phyloP scores from a whole-genome alignment of 2,329 filamentous ascomycete genomes.

The Onygena corvina region DNA sequence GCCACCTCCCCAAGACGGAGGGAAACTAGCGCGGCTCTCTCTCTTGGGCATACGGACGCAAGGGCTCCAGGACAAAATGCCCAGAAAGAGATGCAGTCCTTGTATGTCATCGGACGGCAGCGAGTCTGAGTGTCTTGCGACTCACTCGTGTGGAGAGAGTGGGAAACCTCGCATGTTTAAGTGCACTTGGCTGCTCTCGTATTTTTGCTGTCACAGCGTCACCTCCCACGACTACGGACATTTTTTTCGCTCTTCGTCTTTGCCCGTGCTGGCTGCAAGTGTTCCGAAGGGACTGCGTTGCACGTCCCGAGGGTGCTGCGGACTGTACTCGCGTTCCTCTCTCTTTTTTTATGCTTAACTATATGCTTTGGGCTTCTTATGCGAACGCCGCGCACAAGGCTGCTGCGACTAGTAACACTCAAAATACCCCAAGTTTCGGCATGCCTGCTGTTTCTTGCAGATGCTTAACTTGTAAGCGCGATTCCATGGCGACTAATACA shows the following conservation, averaged over 20 bases:
- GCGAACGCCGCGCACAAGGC: background rate
- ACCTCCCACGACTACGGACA: background rate
- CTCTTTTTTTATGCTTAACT: background rate
- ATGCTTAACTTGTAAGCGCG: constrained; percentile 5
- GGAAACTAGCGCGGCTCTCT: constrained; percentile 1
- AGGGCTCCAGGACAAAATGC: constrained; percentile 1
- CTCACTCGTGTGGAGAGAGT: background rate
- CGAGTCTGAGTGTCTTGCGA: background rate
- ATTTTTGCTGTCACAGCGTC: background rate
- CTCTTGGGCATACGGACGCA: background rate
- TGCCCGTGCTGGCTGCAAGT: no score
- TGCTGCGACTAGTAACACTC: background rate
- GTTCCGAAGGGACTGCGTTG: no score
- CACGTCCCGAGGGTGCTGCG: no score
- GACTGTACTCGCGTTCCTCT: no score
- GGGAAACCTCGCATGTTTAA: background rate
- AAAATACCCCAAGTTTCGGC: background rate
- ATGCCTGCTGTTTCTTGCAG: background rate
- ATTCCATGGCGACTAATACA: background rate
- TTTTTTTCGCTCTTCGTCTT: no score
- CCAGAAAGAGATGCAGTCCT: background rate
- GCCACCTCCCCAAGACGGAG: constrained; percentile 4
- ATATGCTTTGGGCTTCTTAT: background rate
- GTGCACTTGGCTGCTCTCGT: constrained; percentile 1
- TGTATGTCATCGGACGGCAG: background rate